phyloP scores from a whole-genome alignment of 2,329 filamentous ascomycete species.

The Davidsoniella australis region DNA sequence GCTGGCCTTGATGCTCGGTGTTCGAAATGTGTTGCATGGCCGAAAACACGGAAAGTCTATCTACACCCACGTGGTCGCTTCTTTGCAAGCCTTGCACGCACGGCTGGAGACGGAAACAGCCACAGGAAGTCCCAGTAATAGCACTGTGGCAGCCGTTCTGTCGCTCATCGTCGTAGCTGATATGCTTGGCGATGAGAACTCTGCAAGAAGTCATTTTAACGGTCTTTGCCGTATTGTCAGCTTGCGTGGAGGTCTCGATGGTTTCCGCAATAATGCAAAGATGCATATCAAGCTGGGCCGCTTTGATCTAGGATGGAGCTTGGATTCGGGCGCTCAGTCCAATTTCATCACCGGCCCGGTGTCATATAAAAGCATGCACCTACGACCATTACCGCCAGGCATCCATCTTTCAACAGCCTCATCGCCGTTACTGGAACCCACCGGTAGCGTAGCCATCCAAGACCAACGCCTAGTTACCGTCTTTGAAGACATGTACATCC shows the following conservation, averaged over 20 bases:
- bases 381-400: neutral
- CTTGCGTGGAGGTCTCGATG: constrained; percentile 10
- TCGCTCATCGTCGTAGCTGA: constrained; percentile 11
- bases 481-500: constrained; percentile 11
- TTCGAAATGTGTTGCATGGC: constrained; percentile 11
- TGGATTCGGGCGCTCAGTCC: constrained; percentile 9
- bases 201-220: constrained; percentile 11
- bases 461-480: constrained; percentile 9
- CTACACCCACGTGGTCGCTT: constrained; percentile 8
- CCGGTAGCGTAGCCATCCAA: constrained; percentile 1
- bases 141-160: constrained; percentile 10
- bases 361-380: constrained; percentile 8
- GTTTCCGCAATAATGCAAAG: constrained; percentile 10
- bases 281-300: constrained; percentile 12
- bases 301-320: constrained; percentile 9
- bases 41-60: constrained; percentile 7
- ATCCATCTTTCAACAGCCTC: neutral
- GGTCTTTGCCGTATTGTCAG: constrained; percentile 11
- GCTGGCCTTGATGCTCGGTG: constrained; percentile 11
- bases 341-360: constrained; percentile 7
- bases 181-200: constrained; percentile 10
- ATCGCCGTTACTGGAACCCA: constrained; percentile 2
- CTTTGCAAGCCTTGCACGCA: constrained; percentile 9
- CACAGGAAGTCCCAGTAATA: constrained; percentile 4
- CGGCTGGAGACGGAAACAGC: constrained; percentile 3